Conservation (phyloP, 192 early-diverging fungal genomes). For the Coemansia sp. region DNA sequence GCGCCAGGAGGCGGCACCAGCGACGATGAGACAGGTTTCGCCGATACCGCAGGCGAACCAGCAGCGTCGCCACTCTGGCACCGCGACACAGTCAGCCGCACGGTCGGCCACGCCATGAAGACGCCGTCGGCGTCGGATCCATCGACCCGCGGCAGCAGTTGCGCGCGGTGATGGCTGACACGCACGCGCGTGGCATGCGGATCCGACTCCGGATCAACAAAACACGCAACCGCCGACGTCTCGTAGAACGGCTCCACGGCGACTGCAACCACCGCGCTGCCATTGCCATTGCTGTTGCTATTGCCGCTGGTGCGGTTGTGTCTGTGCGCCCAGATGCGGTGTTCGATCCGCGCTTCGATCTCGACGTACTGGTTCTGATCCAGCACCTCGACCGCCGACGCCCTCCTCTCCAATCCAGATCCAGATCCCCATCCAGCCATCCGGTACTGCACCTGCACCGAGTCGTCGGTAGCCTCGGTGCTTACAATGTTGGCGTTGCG, state of each 20-base stretch:
- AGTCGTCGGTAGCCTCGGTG: background rate
- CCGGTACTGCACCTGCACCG: slow-evolving; percentile 23
- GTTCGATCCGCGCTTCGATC: slow-evolving; percentile 47
- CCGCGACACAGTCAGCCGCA: slow-evolving; percentile 21
- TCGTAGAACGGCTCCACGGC: slow-evolving; percentile 28
- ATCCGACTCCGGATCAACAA: slow-evolving; percentile 50
- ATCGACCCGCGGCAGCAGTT: slow-evolving; percentile 26
- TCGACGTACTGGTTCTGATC: slow-evolving; percentile 21
- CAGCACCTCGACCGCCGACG: background rate
- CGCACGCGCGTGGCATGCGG: slow-evolving; percentile 50
- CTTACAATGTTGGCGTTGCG: slow-evolving; percentile 31
- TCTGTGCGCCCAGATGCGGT: slow-evolving; percentile 41
- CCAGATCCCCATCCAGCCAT: slow-evolving; percentile 19
- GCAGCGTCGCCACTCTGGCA: background rate
- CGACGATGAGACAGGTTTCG: background rate
- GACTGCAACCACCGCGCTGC: slow-evolving; percentile 16
- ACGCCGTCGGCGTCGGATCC: slow-evolving; percentile 10
- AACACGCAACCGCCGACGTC: slow-evolving; percentile 33
- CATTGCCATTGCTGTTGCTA: background rate
- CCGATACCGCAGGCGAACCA: too few relatives aligned
- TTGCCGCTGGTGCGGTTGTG: background rate
- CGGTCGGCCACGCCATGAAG: slow-evolving; percentile 38
- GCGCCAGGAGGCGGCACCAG: background rate
- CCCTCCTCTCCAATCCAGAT: background rate
- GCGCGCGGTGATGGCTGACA: slow-evolving; percentile 31